A percentile compares a stretch with the other conserved stretches of the same genome.
phyloP scores from a whole-genome alignment of 2,329 filamentous ascomycete genomes.

The Scytalidium sp. region DNA sequence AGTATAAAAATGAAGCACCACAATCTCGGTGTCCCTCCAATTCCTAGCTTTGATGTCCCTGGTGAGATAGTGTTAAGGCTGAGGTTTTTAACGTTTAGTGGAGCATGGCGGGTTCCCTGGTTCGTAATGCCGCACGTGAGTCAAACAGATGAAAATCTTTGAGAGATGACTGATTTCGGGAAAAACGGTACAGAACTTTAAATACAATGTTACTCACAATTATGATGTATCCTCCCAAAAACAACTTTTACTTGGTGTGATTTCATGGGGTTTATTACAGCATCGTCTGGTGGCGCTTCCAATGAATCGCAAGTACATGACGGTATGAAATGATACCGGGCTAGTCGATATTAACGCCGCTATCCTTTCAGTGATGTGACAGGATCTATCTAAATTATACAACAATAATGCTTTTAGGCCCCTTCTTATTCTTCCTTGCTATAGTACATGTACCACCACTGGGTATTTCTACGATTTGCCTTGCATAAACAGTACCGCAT shows the following conservation, averaged over 20 bases:
- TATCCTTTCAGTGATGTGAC: no score
- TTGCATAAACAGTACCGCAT: slow-evolving; percentile 43
- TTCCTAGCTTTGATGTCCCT: not conserved
- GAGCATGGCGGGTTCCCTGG: not conserved
- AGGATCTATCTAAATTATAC: no score
- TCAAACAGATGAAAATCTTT: not conserved
- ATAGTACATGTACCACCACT: slow-evolving; percentile 3
- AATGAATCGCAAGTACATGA: no score
- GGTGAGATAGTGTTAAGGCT: not conserved
- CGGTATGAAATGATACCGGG: no score
- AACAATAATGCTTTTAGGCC: not conserved
- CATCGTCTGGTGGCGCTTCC: no score
- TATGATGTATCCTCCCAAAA: no score
- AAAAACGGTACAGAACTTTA: no score
- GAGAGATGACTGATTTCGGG: not conserved
- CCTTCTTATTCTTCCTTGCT: not conserved
- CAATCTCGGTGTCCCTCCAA: not conserved
- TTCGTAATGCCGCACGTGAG: not conserved
- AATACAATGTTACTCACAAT: no score
- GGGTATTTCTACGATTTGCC: slow-evolving; percentile 25
- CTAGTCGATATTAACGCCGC: no score
- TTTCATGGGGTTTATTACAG: no score
- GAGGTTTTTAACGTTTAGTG: not conserved
- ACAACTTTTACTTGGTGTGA: no score
- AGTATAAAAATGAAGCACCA: not conserved